phyloP scores from a whole-genome alignment of 2,329 filamentous ascomycete species.

The Xylariaceae sp. region DNA sequence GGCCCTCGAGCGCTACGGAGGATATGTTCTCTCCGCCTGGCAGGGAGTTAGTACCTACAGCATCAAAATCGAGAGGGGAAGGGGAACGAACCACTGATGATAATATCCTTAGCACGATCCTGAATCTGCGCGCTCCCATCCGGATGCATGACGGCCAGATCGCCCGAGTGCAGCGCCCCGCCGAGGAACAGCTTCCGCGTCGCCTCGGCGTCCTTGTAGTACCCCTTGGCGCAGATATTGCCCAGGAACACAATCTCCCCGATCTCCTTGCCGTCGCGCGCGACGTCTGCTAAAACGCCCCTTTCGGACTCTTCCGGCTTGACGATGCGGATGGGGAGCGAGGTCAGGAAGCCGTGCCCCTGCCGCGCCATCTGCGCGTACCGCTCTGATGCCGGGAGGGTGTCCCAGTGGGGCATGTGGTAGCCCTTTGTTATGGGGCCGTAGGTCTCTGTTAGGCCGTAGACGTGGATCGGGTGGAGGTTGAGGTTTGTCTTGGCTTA shows the following conservation, averaged over 20 bases:
- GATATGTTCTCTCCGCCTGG: slow-evolving; percentile 94
- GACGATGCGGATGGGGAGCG: slow-evolving; percentile 72
- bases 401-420: slow-evolving; percentile 79
- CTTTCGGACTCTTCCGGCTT: slow-evolving; percentile 69
- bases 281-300: slow-evolving; percentile 61
- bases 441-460: slow-evolving; percentile 86
- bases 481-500: slow-evolving; percentile 56
- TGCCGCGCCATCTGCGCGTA: slow-evolving; percentile 91
- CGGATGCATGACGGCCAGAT: slow-evolving; percentile 88
- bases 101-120: slow-evolving; percentile 95
- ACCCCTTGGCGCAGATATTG: slow-evolving; percentile 89
- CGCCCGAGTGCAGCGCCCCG: slow-evolving; percentile 83
- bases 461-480: slow-evolving; percentile 87
- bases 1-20: slow-evolving; percentile 84
- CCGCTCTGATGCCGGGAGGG: slow-evolving; percentile 68
- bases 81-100: slow-evolving; percentile 73
- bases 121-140: slow-evolving; percentile 90
- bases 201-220: slow-evolving; percentile 85
- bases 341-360: slow-evolving; percentile 86
- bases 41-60: background rate
- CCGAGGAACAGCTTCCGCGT: slow-evolving; percentile 85
- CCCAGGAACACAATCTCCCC: slow-evolving; percentile 84
- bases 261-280: slow-evolving; percentile 69
- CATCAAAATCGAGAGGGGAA: background rate
- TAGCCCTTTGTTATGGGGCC: slow-evolving; percentile 96